Evolutionary conservation across 768 basidiomycete species (phyloP), one percentile per base, ranked within the genome.

Genomic region (Multifurca ochricompacta): DNA sequence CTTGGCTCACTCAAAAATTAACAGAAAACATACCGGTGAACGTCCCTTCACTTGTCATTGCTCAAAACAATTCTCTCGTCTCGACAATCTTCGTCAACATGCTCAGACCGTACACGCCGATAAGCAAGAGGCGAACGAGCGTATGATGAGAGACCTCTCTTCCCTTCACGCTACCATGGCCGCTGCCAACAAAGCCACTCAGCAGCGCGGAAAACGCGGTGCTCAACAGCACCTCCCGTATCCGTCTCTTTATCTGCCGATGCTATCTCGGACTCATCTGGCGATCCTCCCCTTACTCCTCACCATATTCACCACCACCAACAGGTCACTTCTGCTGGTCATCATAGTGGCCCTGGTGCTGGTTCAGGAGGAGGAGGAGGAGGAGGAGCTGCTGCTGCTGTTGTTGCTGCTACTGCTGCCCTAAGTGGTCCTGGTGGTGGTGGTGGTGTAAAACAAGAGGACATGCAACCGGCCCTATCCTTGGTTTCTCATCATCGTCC

Each of bases 21-120:
- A n/a, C 71, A 97, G 94, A 62, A 97, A 97, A 79, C 95, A 98
- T 70, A 97, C 95, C 4, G 95, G 95, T 58, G 95, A 97, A 67
- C 83, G 93, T 18, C 95, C 95, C 16, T 98, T 98, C 70, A 81
- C 83, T 36, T 98, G 95, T 65, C 94, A 97, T 67, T 98, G 95
- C 73, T 80, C 83, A 11, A 94, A 95, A 69, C 86, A 94, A 61
- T 97, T 97, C 67, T 93, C 91, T 5, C 83, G 95, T 11, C 83
- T 98, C 66, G 95, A 98, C 71, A 98, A 98, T 66, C 79, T 98
- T 2, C 84, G 95, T 42, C 95, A 98, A 67, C 95, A 98, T 69
- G 91, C 93, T 0, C 89, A 94, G 76, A 95, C 94, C 5, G 93
- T 96, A 1, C 95, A 98, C 64, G 83, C 91, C n/a, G 92, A 96